Percentiles rank a stretch among this genome's conserved stretches.
Conservation (phyloP, 164 flowering plant genomes). For the Annona cherimola region DNA sequence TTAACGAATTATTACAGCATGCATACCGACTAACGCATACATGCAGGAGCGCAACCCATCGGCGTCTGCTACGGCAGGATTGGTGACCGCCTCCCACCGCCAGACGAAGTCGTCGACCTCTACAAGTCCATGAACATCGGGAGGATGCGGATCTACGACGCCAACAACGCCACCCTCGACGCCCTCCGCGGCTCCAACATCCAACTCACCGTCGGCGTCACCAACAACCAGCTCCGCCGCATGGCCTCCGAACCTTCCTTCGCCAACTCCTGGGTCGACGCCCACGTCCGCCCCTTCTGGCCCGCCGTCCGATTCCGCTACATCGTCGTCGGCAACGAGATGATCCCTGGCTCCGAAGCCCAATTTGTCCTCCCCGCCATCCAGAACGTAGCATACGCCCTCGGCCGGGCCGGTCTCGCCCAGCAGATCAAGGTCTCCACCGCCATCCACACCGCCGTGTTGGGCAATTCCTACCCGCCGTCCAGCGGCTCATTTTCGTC, state of each 20-base stretch:
- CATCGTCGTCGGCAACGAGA: conserved; percentile 21
- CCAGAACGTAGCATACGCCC: conserved; percentile 8
- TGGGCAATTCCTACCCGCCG: conserved; percentile 13
- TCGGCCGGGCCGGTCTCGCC: conserved; percentile 4
- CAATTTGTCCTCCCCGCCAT: conserved; percentile 11
- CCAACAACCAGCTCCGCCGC: conserved; percentile 5
- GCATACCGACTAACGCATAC: not conserved
- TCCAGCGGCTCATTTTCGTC: conserved; percentile 13
- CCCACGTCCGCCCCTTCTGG: conserved; percentile 3
- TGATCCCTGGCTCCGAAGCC: conserved; percentile 10
- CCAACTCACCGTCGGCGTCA: conserved; percentile 6
- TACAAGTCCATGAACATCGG: conserved; percentile 6
- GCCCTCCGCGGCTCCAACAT: conserved; percentile 10
- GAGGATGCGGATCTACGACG: conserved; percentile 13
- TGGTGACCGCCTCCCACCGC: conserved; percentile 15
- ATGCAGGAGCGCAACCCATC: conserved; percentile 3
- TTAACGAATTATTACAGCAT: not conserved
- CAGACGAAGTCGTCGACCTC: conserved; percentile 13
- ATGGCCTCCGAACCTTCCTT: conserved; percentile 5
- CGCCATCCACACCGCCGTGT: not conserved
- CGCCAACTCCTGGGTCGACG: conserved; percentile 15
- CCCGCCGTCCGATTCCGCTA: conserved; percentile 6
- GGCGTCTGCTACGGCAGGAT: conserved; percentile 27
- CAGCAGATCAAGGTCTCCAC: conserved; percentile 13
- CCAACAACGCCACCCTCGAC: conserved; percentile 5